Conservation (phyloP, 352 stramenopile genomes). For the Globisporangium mamillatum region DNA sequence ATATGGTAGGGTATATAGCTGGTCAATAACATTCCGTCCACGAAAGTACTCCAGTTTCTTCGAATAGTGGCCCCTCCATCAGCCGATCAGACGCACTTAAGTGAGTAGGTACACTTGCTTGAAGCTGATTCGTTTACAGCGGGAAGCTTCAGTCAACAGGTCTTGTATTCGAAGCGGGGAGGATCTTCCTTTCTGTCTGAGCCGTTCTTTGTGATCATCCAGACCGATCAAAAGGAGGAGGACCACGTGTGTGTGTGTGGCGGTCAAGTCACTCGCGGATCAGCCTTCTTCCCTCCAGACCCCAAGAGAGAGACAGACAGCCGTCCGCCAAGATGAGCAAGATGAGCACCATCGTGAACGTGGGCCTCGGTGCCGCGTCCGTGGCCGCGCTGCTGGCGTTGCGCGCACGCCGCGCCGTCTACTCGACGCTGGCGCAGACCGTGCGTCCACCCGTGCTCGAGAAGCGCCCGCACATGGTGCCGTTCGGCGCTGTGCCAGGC, state of each 20-base stretch:
- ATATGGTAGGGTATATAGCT: no score
- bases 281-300: background rate
- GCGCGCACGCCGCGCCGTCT: slow-evolving; percentile 52
- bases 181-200: background rate
- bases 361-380: slow-evolving; percentile 54
- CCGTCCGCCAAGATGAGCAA: slow-evolving; percentile 40
- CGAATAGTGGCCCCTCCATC: no score
- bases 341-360: slow-evolving; percentile 38
- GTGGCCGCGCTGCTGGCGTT: slow-evolving; percentile 59
- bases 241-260: background rate
- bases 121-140: background rate
- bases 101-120: background rate
- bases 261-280: background rate
- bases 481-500: slow-evolving; percentile 70
- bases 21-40: no score
- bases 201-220: background rate
- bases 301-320: background rate
- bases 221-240: background rate
- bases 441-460: slow-evolving; percentile 54
- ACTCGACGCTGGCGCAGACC: slow-evolving; percentile 46
- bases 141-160: background rate
- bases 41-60: no score
- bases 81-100: background rate
- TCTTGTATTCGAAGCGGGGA: background rate
- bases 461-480: slow-evolving; percentile 79